Evolutionary conservation across 495 filamentous ascomycete species (phyloP).

Genomic region (Bacidia rubella): DNA sequence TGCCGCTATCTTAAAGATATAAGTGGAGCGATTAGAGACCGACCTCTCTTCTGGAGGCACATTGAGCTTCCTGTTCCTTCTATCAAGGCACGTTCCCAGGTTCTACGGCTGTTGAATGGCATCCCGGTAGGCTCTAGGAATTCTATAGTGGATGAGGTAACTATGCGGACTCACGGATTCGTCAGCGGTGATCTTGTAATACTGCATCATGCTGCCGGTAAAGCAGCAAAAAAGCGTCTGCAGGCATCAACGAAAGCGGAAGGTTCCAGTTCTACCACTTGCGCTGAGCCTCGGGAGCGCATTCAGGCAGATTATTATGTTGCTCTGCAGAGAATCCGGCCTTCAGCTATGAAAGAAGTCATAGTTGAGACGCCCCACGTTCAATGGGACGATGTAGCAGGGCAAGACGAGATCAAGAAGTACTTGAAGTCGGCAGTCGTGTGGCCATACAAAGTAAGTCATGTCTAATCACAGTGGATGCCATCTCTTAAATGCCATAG

Average conservation of each 20-base stretch:
- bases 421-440: constrained; percentile 49
- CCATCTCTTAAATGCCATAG: constrained; percentile 2
- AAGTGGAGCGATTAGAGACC: constrained; percentile 55
- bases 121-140: constrained; percentile 5
- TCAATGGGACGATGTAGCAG: constrained; percentile 81
- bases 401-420: constrained; percentile 68
- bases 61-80: constrained; percentile 76
- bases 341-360: constrained; percentile 82
- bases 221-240: constrained; percentile 28
- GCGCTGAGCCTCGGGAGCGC: constrained; percentile 16
- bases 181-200: constrained; percentile 50
- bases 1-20: constrained; percentile 60
- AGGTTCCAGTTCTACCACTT: constrained; percentile 6
- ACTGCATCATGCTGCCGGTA: constrained; percentile 32
- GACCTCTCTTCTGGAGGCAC: constrained; percentile 51
- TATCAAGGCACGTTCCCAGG: constrained; percentile 53
- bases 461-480: background rate
- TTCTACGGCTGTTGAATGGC: constrained; percentile 40
- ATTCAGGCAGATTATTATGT: constrained; percentile 37
- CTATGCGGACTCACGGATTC: constrained; percentile 52
- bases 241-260: constrained; percentile 6
- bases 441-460: constrained; percentile 47
- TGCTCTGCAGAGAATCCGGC: constrained; percentile 47
- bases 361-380: constrained; percentile 79
- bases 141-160: constrained; percentile 33